phyloP scores from a whole-genome alignment of 345 rosid genomes.

The Sisymbrium altissimum region DNA sequence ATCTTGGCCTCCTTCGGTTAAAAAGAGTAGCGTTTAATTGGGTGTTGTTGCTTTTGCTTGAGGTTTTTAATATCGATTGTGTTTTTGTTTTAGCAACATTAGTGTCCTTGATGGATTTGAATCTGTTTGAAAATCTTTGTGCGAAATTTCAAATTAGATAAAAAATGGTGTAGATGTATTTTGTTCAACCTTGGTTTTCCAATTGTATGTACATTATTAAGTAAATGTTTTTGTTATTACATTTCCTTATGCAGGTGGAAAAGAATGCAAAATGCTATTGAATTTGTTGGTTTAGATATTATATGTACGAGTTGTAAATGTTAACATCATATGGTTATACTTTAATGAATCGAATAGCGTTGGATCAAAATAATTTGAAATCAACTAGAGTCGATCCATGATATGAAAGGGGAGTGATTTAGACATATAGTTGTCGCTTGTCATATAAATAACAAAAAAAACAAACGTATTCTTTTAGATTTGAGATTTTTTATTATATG shows the following conservation, averaged over 20 bases:
- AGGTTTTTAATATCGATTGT: constrained; percentile 6
- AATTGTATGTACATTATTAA: not conserved
- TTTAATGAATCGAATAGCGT: not conserved
- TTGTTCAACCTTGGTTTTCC: constrained; percentile 3
- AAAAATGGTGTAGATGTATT: not conserved
- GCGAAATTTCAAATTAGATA: not conserved
- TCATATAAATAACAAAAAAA: not conserved
- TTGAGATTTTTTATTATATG: not conserved
- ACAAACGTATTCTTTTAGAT: not conserved
- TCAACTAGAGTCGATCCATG: not conserved
- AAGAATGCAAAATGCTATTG: not conserved
- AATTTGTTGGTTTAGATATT: not conserved
- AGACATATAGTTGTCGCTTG: too few species aligned
- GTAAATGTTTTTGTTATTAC: not conserved
- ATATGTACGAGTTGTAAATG: not conserved
- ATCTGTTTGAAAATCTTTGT: not conserved
- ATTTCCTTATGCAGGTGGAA: not conserved
- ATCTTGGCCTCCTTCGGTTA: constrained; percentile 86
- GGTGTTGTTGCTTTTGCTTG: not conserved
- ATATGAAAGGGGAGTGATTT: too few species aligned
- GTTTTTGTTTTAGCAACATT: not conserved
- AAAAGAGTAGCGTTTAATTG: constrained; percentile 25
- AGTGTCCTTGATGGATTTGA: not conserved
- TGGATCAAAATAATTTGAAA: not conserved
- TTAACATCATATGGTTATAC: not conserved